phyloP scores from a whole-genome alignment of 768 basidiomycete species.

The Gautieria morchelliformis region DNA sequence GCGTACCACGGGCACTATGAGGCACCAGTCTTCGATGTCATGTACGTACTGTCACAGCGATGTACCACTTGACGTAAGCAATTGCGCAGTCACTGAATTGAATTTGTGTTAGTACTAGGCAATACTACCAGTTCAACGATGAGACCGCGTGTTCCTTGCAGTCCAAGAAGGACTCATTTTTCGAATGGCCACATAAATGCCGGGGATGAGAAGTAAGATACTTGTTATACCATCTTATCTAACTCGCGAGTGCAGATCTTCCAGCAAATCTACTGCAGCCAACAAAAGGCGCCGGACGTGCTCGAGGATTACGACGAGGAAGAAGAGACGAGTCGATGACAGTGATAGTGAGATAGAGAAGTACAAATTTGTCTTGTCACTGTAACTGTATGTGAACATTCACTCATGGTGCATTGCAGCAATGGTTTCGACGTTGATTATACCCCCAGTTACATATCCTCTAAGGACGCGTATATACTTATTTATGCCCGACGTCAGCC shows the following conservation, averaged over 20 bases:
- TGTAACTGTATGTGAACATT: neutral
- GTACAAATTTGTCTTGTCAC: neutral
- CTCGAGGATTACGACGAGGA: too few relatives aligned
- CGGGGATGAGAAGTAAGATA: conserved; percentile 13
- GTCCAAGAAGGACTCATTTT: conserved; percentile 12
- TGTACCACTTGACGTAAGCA: conserved; percentile 5
- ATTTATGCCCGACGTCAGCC: conserved; percentile 58
- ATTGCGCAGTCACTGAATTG: neutral
- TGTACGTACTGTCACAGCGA: conserved; percentile 33
- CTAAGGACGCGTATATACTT: conserved; percentile 92
- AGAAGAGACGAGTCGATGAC: conserved; percentile 46
- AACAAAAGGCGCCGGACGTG: conserved; percentile 28
- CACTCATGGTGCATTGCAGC: neutral
- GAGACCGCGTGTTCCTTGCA: conserved; percentile 54
- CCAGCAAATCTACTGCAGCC: conserved; percentile 16
- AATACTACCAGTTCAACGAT: conserved; percentile 93
- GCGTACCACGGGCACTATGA: conserved; percentile 90
- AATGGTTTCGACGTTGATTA: neutral
- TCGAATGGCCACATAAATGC: conserved; percentile 18
- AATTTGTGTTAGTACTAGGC: conserved; percentile 34
- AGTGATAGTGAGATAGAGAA: conserved; percentile 42
- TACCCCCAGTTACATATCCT: conserved; percentile 41
- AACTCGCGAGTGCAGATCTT: neutral
- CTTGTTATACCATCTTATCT: neutral
- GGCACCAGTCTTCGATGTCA: conserved; percentile 67